These are phyloP conservation scores for Hibiscus mutabilis DNA, from an alignment of 345 rosid species.

Conservation along the genomic window DNA sequence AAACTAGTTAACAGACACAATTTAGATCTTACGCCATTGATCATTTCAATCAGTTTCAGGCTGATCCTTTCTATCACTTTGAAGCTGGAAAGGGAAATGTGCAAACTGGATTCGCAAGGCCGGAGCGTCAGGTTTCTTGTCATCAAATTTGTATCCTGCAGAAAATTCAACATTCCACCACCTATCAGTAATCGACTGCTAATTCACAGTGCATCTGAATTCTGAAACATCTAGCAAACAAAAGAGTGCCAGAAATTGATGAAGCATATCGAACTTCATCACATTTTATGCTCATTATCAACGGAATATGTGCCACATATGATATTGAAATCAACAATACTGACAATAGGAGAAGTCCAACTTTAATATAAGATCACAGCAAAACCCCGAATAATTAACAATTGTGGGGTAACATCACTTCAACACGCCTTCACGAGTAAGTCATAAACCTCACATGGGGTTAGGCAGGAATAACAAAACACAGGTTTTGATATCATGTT, in stretches of 20 bases:
- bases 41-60: not conserved
- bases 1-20: not conserved
- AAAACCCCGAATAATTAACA: not conserved
- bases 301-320: not conserved
- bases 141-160: constrained; percentile 55
- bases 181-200: not conserved
- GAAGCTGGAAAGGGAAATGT: constrained; percentile 40
- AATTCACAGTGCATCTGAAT: not conserved
- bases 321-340: not conserved
- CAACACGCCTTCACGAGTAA: too few species aligned
- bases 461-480: not conserved
- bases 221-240: not conserved
- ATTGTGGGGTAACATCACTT: too few species aligned
- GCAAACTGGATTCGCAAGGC: constrained; percentile 37
- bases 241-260: not conserved
- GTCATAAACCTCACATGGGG: not conserved
- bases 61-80: constrained; percentile 20
- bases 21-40: not conserved
- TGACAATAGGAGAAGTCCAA: not conserved
- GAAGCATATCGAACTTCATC: not conserved
- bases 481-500: not conserved
- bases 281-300: not conserved
- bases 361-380: not conserved
- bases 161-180: constrained; percentile 2
- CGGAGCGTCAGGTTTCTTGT: constrained; percentile 38